phyloP scores from a whole-genome alignment of 2,329 filamentous ascomycete species.

The Fusarium sp. region DNA sequence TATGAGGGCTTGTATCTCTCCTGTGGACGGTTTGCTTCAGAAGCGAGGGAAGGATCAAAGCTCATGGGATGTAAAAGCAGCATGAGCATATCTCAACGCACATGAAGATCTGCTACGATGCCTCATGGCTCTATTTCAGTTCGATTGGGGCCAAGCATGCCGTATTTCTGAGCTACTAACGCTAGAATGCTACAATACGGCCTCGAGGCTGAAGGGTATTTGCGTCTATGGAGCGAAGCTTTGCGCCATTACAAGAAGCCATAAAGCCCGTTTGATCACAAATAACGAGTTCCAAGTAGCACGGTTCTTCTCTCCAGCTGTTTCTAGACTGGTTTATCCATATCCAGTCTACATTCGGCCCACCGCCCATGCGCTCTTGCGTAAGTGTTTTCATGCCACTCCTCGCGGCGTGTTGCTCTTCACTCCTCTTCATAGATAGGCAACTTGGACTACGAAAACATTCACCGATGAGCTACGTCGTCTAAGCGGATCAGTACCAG shows the following conservation, averaged over 20 bases:
- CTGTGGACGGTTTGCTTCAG: neutral
- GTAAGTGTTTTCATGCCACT: too few species aligned
- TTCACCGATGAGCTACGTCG: too few species aligned
- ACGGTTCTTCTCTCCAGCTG: neutral
- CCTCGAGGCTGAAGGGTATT: neutral
- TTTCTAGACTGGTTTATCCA: neutral
- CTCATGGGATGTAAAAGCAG: neutral
- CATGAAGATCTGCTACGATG: neutral
- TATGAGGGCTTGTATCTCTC: neutral
- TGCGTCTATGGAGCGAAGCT: neutral
- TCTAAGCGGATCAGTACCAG: neutral
- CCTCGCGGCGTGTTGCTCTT: too few species aligned
- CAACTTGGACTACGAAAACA: too few species aligned
- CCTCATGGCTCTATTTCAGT: neutral
- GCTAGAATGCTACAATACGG: neutral
- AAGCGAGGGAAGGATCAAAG: neutral
- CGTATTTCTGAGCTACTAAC: neutral
- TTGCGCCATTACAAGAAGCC: neutral
- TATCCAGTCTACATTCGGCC: neutral
- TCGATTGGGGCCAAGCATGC: neutral
- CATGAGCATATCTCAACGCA: neutral
- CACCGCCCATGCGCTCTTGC: too few species aligned
- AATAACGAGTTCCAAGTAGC: neutral
- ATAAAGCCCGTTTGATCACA: neutral
- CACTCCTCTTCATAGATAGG: too few species aligned